These are phyloP conservation scores for Mucor piriformis DNA, from an alignment of 371 early-diverging fungal species.

Conservation along the genomic window DNA sequence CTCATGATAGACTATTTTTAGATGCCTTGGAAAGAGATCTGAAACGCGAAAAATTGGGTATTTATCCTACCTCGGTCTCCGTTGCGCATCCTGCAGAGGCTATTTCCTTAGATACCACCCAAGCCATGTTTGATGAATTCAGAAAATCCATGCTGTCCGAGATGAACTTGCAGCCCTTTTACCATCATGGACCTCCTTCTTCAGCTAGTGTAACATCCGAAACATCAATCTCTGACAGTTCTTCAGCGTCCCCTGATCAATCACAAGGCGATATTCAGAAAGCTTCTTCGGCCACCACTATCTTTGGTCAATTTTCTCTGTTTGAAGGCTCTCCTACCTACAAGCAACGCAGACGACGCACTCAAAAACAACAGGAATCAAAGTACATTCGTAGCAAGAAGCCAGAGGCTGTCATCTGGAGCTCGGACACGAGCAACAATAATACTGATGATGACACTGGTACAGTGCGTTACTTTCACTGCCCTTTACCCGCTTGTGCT, in stretches of 20 bases:
- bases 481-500: slow-evolving; percentile 53
- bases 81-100: slow-evolving; percentile 41
- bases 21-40: slow-evolving; percentile 93
- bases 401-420: neutral
- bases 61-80: slow-evolving; percentile 63
- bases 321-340: slow-evolving; percentile 75
- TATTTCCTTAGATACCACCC: slow-evolving; percentile 43
- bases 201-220: neutral
- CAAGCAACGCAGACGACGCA: slow-evolving; percentile 72
- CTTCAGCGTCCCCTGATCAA: neutral
- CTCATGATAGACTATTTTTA: slow-evolving; percentile 78
- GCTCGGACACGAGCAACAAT: neutral
- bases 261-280: slow-evolving; percentile 26
- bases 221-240: neutral
- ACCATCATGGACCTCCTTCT: slow-evolving; percentile 1
- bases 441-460: neutral
- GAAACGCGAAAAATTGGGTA: slow-evolving; percentile 78
- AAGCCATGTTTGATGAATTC: slow-evolving; percentile 47
- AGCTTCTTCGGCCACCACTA: slow-evolving; percentile 29
- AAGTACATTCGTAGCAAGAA: neutral
- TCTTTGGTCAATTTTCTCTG: slow-evolving; percentile 67
- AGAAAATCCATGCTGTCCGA: slow-evolving; percentile 36
- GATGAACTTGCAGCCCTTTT: slow-evolving; percentile 33
- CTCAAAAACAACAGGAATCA: slow-evolving; percentile 7
- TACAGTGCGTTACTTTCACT: slow-evolving; percentile 19